A percentile compares a stretch with the other conserved stretches of the same genome.
phyloP scores from a whole-genome alignment of 2,329 filamentous ascomycete genomes.

The Penicillium sp. region DNA sequence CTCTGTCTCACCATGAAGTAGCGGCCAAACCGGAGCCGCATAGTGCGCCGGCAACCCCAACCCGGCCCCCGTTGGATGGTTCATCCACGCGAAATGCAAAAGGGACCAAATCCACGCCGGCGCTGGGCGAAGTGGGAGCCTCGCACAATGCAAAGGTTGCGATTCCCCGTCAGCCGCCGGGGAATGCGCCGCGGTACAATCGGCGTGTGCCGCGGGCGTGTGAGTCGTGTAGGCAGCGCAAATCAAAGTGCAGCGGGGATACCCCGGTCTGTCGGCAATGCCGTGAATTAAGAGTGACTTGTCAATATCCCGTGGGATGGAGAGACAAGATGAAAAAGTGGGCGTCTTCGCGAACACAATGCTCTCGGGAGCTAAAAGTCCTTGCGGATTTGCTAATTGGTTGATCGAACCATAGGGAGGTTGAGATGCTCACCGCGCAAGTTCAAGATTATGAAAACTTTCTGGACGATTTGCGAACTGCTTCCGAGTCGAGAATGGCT shows the following conservation, averaged over 20 bases:
- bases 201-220: slow-evolving; percentile 29
- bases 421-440: slow-evolving; percentile 31
- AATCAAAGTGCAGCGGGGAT: slow-evolving; percentile 39
- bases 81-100: slow-evolving; percentile 5
- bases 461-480: slow-evolving; percentile 31
- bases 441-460: slow-evolving; percentile 37
- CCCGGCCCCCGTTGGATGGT: slow-evolving; percentile 3
- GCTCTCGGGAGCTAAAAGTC: slow-evolving; percentile 24
- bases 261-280: slow-evolving; percentile 36
- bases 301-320: slow-evolving; percentile 37
- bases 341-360: slow-evolving; percentile 26
- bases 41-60: slow-evolving; percentile 16
- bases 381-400: slow-evolving; percentile 20
- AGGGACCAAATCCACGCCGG: slow-evolving; percentile 6
- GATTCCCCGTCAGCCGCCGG: slow-evolving; percentile 29
- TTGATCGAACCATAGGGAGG: slow-evolving; percentile 22
- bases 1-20: slow-evolving; percentile 7
- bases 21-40: slow-evolving; percentile 8
- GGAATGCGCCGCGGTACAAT: slow-evolving; percentile 18
- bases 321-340: slow-evolving; percentile 38
- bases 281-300: slow-evolving; percentile 30
- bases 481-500: slow-evolving; percentile 32
- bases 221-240: slow-evolving; percentile 37
- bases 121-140: slow-evolving; percentile 3
- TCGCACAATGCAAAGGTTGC: slow-evolving; percentile 20